These are phyloP conservation scores for Penicillium italicum DNA, from an alignment of 2,329 filamentous ascomycete genomes.

Conservation along the genomic window DNA sequence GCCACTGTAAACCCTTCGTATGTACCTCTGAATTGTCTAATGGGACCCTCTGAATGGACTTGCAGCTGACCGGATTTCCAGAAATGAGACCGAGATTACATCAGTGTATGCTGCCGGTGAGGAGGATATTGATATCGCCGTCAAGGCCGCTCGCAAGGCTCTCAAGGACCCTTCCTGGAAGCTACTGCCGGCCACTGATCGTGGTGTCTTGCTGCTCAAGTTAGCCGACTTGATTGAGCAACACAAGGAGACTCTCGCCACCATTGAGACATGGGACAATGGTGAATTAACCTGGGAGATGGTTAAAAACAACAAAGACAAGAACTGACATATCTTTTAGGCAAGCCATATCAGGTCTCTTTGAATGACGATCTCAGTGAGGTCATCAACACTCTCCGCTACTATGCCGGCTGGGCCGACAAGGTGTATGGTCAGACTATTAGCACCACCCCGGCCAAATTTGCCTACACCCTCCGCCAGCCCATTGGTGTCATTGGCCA, in stretches of 20 bases:
- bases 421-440: constrained; percentile 87
- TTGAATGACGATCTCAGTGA: constrained; percentile 66
- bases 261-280: constrained; percentile 75
- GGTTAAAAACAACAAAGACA: not conserved
- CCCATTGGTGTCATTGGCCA: constrained; percentile 78
- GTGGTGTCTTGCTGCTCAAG: constrained; percentile 64
- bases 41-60: not conserved
- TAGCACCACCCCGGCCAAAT: constrained; percentile 55
- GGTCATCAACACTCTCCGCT: constrained; percentile 69
- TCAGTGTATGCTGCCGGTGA: constrained; percentile 60
- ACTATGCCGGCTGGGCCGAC: constrained; percentile 87
- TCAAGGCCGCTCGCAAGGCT: constrained; percentile 35
- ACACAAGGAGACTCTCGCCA: constrained; percentile 60
- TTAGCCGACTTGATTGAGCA: constrained; percentile 66
- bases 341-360: constrained; percentile 44
- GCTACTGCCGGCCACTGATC: constrained; percentile 50
- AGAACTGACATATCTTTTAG: constrained; percentile 19
- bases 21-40: constrained; percentile 10
- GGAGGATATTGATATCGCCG: constrained; percentile 34
- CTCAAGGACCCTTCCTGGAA: constrained; percentile 38
- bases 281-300: constrained; percentile 51
- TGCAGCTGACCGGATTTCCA: constrained; percentile 28
- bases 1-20: constrained; percentile 64
- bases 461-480: constrained; percentile 79
- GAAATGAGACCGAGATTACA: constrained; percentile 65